phyloP scores from a whole-genome alignment of 2,329 filamentous ascomycete species.

The Tolypocladium guangdongense region DNA sequence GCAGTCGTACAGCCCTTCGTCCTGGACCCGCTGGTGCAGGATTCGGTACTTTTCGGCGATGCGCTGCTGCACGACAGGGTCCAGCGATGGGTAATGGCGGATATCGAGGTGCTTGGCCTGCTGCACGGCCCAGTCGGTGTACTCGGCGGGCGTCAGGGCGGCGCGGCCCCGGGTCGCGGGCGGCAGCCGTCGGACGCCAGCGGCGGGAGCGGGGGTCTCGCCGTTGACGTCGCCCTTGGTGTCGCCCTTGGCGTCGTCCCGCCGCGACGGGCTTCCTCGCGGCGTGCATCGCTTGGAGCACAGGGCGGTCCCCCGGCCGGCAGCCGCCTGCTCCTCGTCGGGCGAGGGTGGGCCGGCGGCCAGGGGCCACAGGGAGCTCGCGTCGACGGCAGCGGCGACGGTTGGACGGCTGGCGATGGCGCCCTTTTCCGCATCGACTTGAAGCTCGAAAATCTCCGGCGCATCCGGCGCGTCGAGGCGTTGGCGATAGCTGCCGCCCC shows the following conservation, averaged over 20 bases:
- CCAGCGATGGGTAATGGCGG: conserved; percentile 70
- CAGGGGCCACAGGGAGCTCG: not conserved
- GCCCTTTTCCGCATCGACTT: conserved; percentile 4
- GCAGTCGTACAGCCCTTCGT: conserved; percentile 72
- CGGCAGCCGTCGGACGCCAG: not conserved
- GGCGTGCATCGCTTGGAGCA: not conserved
- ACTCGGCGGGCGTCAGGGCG: conserved; percentile 56
- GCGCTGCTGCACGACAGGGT: conserved; percentile 58
- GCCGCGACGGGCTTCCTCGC: not conserved
- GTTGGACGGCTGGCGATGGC: not conserved
- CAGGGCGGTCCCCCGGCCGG: not conserved
- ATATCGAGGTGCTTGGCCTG: conserved; percentile 66
- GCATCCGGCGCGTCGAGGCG: conserved; percentile 4
- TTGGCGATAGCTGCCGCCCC: conserved; percentile 31
- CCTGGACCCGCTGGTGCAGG: conserved; percentile 59
- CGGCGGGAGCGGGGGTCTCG: not conserved
- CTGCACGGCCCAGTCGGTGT: conserved; percentile 65
- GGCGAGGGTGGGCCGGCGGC: not conserved
- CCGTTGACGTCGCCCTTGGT: not conserved
- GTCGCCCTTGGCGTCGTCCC: not conserved
- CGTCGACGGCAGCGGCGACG: not conserved
- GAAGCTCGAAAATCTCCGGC: conserved; percentile 7
- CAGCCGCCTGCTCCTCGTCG: not conserved
- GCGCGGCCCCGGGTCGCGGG: not conserved
- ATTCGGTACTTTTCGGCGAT: conserved; percentile 73